Conservation (phyloP, 495 filamentous ascomycete genomes). For the Daldinia concentrica region DNA sequence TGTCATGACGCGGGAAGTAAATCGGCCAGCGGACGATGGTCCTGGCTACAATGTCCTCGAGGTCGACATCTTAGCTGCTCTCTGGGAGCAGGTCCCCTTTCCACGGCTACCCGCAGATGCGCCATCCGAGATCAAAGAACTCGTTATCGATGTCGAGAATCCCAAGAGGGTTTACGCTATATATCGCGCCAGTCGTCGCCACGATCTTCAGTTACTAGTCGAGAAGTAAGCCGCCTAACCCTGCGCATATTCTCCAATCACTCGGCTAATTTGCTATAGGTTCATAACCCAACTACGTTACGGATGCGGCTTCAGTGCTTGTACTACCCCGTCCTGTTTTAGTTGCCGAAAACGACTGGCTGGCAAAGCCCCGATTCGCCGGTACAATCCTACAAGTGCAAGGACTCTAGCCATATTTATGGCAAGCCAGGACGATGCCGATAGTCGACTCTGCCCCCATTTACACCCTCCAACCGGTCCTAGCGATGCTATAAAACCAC, state of each 20-base stretch:
- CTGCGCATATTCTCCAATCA: constrained; percentile 2
- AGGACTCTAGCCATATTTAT: constrained; percentile 81
- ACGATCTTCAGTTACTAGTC: constrained; percentile 63
- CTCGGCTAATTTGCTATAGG: constrained; percentile 56
- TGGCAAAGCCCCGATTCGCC: constrained; percentile 72
- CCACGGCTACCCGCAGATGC: constrained; percentile 62
- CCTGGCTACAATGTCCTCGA: constrained; percentile 38
- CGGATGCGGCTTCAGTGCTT: constrained; percentile 76
- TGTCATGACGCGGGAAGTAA: constrained; percentile 65
- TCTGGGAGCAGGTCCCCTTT: constrained; percentile 63
- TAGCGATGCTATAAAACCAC: constrained; percentile 50
- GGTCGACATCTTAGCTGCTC: constrained; percentile 53
- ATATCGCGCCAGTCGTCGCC: constrained; percentile 60
- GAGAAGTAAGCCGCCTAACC: constrained; percentile 55
- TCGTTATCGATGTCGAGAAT: constrained; percentile 61
- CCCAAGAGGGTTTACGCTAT: constrained; percentile 62
- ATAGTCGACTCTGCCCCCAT: constrained; percentile 75
- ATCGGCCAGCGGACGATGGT: constrained; percentile 51
- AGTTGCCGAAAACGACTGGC: constrained; percentile 74
- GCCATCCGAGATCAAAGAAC: constrained; percentile 59
- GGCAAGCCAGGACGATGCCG: constrained; percentile 80
- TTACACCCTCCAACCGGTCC: constrained; percentile 49
- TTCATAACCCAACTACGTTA: constrained; percentile 85
- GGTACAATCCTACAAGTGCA: constrained; percentile 74
- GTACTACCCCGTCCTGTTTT: constrained; percentile 81